phyloP scores from a whole-genome alignment of 208 protist species.

The Plasmodiophora brassicae region DNA sequence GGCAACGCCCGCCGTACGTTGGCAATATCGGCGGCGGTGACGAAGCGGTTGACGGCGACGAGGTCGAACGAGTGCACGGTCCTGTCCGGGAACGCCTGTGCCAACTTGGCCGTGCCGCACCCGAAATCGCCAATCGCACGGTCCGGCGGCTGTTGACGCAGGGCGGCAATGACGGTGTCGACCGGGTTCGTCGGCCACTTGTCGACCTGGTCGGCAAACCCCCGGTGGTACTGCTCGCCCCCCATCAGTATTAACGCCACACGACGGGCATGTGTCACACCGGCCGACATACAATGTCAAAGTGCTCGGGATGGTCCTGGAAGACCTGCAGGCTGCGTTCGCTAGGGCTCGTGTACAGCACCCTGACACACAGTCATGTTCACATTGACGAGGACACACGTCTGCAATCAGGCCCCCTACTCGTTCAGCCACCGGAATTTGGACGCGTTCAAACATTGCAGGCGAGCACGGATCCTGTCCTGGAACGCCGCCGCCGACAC shows the following conservation, averaged over 20 bases:
- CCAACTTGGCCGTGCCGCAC: constrained; percentile 47
- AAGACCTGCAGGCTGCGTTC: constrained; percentile 34
- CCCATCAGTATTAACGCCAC: too few species aligned
- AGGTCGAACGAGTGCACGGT: constrained; percentile 52
- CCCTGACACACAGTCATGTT: too few species aligned
- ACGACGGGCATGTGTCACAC: too few species aligned
- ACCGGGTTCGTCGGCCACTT: constrained; percentile 50
- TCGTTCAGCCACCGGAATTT: constrained; percentile 54
- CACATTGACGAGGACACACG: too few species aligned
- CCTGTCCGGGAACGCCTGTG: constrained; percentile 15
- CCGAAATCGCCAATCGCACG: constrained; percentile 46
- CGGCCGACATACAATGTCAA: too few species aligned
- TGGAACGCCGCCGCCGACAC: too few species aligned
- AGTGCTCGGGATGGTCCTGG: constrained; percentile 38
- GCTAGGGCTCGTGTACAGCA: constrained; percentile 44
- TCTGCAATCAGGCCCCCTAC: too few species aligned
- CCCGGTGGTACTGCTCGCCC: constrained; percentile 49
- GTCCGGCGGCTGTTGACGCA: neutral
- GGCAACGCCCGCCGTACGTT: too few species aligned
- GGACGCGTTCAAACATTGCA: constrained; percentile 33
- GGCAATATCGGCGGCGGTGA: constrained; percentile 49
- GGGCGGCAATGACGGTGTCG: constrained; percentile 36
- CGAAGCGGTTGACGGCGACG: constrained; percentile 14
- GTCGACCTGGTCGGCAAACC: constrained; percentile 36
- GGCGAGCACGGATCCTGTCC: too few species aligned